phyloP scores from a whole-genome alignment of 2,329 filamentous ascomycete genomes.

The Arthrobotrys pseudoclavata region DNA sequence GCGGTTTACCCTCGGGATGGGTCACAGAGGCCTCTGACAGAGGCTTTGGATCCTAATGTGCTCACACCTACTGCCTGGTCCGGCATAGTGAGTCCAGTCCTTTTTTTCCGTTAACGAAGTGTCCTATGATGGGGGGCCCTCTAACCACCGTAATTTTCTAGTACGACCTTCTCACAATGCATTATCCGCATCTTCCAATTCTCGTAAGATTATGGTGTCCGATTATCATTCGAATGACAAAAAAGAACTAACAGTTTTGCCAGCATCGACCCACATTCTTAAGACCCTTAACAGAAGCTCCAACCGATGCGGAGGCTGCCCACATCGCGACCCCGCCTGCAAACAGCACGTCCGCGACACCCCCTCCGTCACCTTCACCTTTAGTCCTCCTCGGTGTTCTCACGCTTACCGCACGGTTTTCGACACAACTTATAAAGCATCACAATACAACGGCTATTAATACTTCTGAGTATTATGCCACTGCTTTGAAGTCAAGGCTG shows the following conservation, averaged over 20 bases:
- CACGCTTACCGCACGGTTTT: constrained; percentile 78
- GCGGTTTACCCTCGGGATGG: constrained; percentile 46
- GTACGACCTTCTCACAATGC: constrained; percentile 78
- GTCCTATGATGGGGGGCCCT: background rate
- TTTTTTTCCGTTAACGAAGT: background rate
- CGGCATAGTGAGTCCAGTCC: constrained; percentile 70
- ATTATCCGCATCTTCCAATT: constrained; percentile 81
- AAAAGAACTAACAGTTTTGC: constrained; percentile 61
- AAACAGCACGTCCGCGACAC: constrained; percentile 55
- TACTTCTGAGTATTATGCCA: constrained; percentile 62
- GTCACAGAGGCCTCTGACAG: constrained; percentile 64
- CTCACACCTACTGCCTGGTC: constrained; percentile 77
- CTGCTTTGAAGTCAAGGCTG: constrained; percentile 68
- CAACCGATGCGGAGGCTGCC: constrained; percentile 40
- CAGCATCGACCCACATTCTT: constrained; percentile 65
- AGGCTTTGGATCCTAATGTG: constrained; percentile 74
- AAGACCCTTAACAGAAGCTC: constrained; percentile 64
- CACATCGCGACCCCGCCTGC: constrained; percentile 56
- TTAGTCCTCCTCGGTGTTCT: constrained; percentile 77
- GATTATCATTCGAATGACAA: constrained; percentile 62
- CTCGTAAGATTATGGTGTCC: constrained; percentile 69
- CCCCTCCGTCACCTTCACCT: constrained; percentile 58
- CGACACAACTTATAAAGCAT: constrained; percentile 73
- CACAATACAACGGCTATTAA: constrained; percentile 64
- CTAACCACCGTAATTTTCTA: constrained; percentile 56